These are phyloP conservation scores for Canavalia gladiata DNA, from an alignment of 306 rosid species.

Conservation along the genomic window DNA sequence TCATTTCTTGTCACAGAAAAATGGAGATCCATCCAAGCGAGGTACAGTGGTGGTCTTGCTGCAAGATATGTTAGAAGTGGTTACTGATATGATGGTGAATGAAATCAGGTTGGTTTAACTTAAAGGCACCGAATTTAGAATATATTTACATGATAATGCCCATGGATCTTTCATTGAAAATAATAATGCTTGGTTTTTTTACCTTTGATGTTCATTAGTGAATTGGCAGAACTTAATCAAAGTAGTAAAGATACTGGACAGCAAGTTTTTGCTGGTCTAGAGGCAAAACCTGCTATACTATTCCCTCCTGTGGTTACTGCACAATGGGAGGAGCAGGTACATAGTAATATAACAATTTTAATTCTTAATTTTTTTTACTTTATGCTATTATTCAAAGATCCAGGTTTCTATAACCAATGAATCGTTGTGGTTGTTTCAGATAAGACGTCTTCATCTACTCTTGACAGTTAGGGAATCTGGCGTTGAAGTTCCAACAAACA, in stretches of 20 bases:
- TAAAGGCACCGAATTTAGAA: slow-evolving; percentile 35
- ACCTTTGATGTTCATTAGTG: slow-evolving; percentile 61
- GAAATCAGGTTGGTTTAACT: slow-evolving; percentile 77
- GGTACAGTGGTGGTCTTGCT: slow-evolving; percentile 78
- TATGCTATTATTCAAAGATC: slow-evolving; percentile 27
- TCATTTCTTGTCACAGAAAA: slow-evolving; percentile 68
- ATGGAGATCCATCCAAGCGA: slow-evolving; percentile 70
- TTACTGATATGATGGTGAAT: slow-evolving; percentile 94
- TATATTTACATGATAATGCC: slow-evolving; percentile 30
- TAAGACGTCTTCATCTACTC: slow-evolving; percentile 86
- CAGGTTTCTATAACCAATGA: slow-evolving; percentile 33
- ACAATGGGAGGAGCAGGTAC: slow-evolving; percentile 95
- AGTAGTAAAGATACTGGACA: slow-evolving; percentile 81
- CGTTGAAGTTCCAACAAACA: slow-evolving; percentile 83
- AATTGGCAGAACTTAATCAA: slow-evolving; percentile 82
- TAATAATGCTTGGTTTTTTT: slow-evolving; percentile 37
- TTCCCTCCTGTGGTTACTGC: slow-evolving; percentile 88
- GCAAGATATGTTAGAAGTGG: slow-evolving; percentile 98
- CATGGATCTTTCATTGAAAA: slow-evolving; percentile 7
- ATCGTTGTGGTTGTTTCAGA: slow-evolving; percentile 60
- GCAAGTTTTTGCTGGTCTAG: slow-evolving; percentile 92
- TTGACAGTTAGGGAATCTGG: slow-evolving; percentile 93
- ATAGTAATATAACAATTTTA: slow-evolving; percentile 2
- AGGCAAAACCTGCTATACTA: slow-evolving; percentile 74
- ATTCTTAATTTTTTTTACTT: not conserved